These are phyloP conservation scores for Limnanthes douglasii DNA, from an alignment of 345 rosid species.

Conservation along the genomic window DNA sequence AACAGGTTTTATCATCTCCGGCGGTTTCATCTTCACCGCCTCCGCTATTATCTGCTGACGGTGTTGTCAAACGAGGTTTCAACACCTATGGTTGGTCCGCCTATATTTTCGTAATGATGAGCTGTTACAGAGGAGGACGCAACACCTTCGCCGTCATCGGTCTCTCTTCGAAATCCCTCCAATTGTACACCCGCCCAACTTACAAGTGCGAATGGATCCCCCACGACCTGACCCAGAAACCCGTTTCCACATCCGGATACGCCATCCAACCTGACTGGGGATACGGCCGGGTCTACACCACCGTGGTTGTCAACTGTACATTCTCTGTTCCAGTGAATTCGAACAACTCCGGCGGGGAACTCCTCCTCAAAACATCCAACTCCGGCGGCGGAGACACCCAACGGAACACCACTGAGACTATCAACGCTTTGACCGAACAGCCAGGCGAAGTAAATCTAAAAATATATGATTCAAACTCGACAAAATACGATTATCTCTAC, in stretches of 20 bases:
- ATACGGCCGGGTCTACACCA: conserved; percentile 81
- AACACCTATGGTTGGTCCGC: conserved; percentile 66
- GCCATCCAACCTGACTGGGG: conserved; percentile 96
- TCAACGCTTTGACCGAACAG: conserved; percentile 30
- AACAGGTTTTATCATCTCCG: conserved; percentile 13
- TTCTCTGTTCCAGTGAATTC: conserved; percentile 35
- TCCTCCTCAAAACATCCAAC: conserved; percentile 42
- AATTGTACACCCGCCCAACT: conserved; percentile 43
- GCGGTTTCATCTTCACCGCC: conserved; percentile 5
- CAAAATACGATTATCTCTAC: conserved; percentile 59
- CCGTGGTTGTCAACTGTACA: conserved; percentile 78
- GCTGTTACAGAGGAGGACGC: conserved; percentile 70
- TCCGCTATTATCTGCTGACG: conserved; percentile 13
- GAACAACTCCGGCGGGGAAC: conserved; percentile 56
- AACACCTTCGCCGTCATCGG: conserved; percentile 61
- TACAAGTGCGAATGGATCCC: conserved; percentile 72
- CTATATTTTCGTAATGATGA: conserved; percentile 62
- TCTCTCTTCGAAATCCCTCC: conserved; percentile 74
- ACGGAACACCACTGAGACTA: conserved; percentile 44
- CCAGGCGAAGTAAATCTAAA: conserved; percentile 23
- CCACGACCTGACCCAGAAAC: conserved; percentile 9
- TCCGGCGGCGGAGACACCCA: conserved; percentile 49
- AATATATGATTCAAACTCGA: conserved; percentile 15
- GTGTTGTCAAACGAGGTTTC: conserved; percentile 43
- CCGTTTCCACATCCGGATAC: conserved; percentile 19